Percentiles rank a stretch among this genome's conserved stretches.
These are phyloP conservation scores for Fusarium sp. DNA, from an alignment of 2,329 filamentous ascomycete species.

Conservation along the genomic window DNA sequence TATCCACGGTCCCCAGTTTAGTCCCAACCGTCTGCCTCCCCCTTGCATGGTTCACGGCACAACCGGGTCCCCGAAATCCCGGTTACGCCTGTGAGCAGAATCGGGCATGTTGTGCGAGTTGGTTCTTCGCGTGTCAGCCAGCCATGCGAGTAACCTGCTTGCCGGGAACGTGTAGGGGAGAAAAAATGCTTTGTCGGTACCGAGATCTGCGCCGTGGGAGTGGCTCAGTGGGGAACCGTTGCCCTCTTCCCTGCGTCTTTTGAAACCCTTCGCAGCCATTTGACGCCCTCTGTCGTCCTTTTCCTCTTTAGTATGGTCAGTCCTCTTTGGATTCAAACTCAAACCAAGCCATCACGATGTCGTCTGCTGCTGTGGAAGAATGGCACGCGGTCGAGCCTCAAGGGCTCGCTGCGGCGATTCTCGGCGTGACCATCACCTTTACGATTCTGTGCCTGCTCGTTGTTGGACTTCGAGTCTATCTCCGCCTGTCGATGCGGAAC, in stretches of 20 bases:
- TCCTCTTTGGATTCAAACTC: background rate
- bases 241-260: background rate
- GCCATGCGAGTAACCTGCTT: background rate
- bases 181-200: background rate
- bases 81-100: background rate
- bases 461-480: conserved; percentile 4
- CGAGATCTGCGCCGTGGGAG: background rate
- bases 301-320: background rate
- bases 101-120: background rate
- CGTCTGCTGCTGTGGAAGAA: background rate
- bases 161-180: background rate
- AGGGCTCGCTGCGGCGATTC: conserved; percentile 10
- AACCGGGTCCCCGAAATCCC: background rate
- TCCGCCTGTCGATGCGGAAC: background rate
- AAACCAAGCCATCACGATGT: background rate
- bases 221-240: background rate
- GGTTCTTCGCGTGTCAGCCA: background rate
- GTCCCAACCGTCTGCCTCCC: background rate
- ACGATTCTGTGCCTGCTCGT: background rate
- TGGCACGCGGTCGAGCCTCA: conserved; percentile 11
- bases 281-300: background rate
- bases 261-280: background rate
- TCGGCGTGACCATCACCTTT: background rate
- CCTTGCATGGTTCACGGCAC: background rate
- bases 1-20: background rate